Conservation (phyloP, 176 grass and related monocot species). For the Cenchrus fungigraminus region DNA sequence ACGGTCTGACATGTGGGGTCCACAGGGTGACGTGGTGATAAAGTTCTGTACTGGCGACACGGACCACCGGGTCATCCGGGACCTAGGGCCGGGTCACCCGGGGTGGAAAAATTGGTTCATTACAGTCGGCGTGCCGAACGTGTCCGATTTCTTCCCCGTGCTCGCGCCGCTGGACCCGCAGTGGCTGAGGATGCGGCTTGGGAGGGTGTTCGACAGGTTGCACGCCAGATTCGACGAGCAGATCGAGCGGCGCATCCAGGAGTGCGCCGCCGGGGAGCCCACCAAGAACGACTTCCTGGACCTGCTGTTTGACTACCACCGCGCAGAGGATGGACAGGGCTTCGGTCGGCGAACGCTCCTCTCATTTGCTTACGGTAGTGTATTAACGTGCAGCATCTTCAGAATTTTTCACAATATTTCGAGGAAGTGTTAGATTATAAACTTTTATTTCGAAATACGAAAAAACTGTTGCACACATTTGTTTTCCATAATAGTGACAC, state of each 20-base stretch:
- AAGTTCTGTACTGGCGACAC: too few species aligned
- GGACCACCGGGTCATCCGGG: too few species aligned
- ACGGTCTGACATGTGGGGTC: too few species aligned
- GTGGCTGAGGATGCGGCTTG: slow-evolving; percentile 30
- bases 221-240: slow-evolving; percentile 46
- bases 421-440: too few species aligned
- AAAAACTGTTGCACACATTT: too few species aligned
- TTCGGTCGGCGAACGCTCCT: slow-evolving; percentile 36
- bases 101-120: too few species aligned
- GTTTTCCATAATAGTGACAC: too few species aligned
- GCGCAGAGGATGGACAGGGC: slow-evolving; percentile 15
- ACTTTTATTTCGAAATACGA: too few species aligned
- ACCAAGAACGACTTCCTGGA: slow-evolving; percentile 49
- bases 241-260: slow-evolving; percentile 40
- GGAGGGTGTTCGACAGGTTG: slow-evolving; percentile 18
- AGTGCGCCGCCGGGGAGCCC: not conserved
- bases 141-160: slow-evolving; percentile 57
- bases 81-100: too few species aligned
- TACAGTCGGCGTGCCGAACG: slow-evolving; percentile 32
- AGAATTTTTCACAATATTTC: too few species aligned
- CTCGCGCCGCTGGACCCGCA: slow-evolving; percentile 55
- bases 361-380: slow-evolving; percentile 20
- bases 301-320: slow-evolving; percentile 35
- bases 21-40: too few species aligned
- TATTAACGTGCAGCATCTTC: too few species aligned